phyloP scores from a whole-genome alignment of 306 rosid genomes.

The Prunus armeniaca region DNA sequence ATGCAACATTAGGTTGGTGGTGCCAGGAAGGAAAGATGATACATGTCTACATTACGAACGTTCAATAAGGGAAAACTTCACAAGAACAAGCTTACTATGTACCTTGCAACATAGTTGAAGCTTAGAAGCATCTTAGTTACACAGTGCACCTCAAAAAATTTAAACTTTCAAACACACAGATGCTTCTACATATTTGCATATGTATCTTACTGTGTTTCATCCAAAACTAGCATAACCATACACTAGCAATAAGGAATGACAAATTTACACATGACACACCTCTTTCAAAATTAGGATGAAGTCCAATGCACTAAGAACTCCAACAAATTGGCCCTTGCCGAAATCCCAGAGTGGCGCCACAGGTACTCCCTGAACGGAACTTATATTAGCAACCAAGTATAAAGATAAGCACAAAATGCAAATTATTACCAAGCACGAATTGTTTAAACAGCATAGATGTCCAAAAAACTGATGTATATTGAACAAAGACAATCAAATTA shows the following conservation, averaged over 20 bases:
- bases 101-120: neutral
- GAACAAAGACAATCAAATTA: neutral
- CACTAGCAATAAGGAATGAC: slow-evolving; percentile 9
- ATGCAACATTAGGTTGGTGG: neutral
- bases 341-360: slow-evolving; percentile 80
- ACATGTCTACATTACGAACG: neutral
- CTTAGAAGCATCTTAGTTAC: neutral
- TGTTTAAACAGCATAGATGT: neutral
- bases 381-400: slow-evolving; percentile 19
- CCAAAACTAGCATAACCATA: slow-evolving; percentile 17
- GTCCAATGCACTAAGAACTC: slow-evolving; percentile 78
- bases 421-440: slow-evolving; percentile 12
- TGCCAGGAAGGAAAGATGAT: neutral
- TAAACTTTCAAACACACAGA: neutral
- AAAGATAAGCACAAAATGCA: slow-evolving; percentile 11
- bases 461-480: neutral
- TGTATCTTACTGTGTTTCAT: neutral
- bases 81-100: neutral
- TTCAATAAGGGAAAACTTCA: neutral
- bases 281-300: slow-evolving; percentile 80
- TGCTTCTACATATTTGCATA: neutral
- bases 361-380: slow-evolving; percentile 60
- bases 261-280: slow-evolving; percentile 48
- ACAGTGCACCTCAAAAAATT: neutral
- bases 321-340: slow-evolving; percentile 54